phyloP scores from a whole-genome alignment of 805 yeast species.

The Cyberlindnera petersonii region DNA sequence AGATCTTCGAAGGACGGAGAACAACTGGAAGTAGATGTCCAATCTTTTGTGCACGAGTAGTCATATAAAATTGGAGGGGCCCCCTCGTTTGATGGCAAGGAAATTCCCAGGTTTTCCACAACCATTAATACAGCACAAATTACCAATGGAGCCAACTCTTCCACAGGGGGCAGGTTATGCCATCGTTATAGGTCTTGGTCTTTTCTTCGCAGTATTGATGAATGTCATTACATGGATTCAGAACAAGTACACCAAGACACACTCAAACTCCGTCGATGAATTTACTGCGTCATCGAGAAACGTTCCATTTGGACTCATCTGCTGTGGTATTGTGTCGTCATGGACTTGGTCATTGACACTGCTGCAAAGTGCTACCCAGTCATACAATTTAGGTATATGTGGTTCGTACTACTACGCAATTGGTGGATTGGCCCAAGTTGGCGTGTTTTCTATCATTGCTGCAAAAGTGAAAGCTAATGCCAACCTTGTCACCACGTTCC shows the following conservation, averaged over 20 bases:
- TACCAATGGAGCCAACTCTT: background rate
- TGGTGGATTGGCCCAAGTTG: constrained; percentile 26
- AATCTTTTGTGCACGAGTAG: too few species aligned
- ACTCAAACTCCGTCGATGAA: background rate
- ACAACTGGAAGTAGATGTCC: too few species aligned
- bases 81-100: too few species aligned
- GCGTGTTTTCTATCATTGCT: constrained; percentile 35
- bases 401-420: constrained; percentile 30
- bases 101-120: too few species aligned
- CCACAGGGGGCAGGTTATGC: constrained; percentile 78
- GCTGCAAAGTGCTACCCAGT: constrained; percentile 33
- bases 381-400: constrained; percentile 31
- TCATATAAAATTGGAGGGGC: too few species aligned
- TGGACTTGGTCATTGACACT: background rate
- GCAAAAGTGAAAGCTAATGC: constrained; percentile 36
- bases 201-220: constrained; percentile 43
- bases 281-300: background rate
- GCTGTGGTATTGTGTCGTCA: background rate
- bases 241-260: background rate
- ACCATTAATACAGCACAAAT: constrained; percentile 13
- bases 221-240: constrained; percentile 26
- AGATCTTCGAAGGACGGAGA: too few species aligned
- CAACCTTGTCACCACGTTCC: constrained; percentile 36
- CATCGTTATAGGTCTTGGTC: constrained; percentile 70
- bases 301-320: background rate